Conservation (phyloP, 768 basidiomycete genomes). For the Tubosaeta brunneosetosa region DNA sequence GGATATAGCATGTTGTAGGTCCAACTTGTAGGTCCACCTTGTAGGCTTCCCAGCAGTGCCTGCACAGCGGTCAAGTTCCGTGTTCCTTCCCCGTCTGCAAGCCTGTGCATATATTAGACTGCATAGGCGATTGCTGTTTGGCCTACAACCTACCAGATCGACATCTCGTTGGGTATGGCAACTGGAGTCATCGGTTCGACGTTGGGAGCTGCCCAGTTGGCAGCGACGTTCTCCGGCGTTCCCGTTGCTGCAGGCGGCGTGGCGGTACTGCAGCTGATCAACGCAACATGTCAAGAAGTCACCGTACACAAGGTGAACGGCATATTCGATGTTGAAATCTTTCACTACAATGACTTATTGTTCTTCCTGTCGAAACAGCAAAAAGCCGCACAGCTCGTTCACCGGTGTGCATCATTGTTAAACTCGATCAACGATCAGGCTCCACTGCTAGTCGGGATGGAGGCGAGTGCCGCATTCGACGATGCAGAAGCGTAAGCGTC, state of each 20-base stretch:
- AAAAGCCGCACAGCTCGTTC: conserved; percentile 39
- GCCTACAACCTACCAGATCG: neutral
- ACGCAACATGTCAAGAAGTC: conserved; percentile 42
- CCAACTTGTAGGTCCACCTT: neutral
- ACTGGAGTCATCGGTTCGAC: conserved; percentile 11
- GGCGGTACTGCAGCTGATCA: conserved; percentile 41
- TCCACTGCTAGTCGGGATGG: conserved; percentile 36
- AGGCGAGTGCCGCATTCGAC: conserved; percentile 37
- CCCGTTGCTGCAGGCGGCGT: conserved; percentile 45
- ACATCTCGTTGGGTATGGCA: conserved; percentile 13
- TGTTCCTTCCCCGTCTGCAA: neutral
- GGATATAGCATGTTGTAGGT: too few species aligned
- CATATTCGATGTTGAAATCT: neutral
- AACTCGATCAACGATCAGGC: conserved; percentile 39
- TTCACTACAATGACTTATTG: neutral
- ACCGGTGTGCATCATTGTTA: conserved; percentile 39
- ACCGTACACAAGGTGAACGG: conserved; percentile 44
- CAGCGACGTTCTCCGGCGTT: conserved; percentile 40
- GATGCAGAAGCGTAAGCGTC: conserved; percentile 40
- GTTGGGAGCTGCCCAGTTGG: conserved; percentile 36
- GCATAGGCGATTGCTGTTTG: neutral
- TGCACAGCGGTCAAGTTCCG: neutral
- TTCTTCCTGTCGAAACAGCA: conserved; percentile 26
- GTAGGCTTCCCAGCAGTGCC: neutral
- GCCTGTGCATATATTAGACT: conserved; percentile 8